Evolutionary conservation across 257 asterid genomes (phyloP).

Genomic region (Petunia secreta): DNA sequence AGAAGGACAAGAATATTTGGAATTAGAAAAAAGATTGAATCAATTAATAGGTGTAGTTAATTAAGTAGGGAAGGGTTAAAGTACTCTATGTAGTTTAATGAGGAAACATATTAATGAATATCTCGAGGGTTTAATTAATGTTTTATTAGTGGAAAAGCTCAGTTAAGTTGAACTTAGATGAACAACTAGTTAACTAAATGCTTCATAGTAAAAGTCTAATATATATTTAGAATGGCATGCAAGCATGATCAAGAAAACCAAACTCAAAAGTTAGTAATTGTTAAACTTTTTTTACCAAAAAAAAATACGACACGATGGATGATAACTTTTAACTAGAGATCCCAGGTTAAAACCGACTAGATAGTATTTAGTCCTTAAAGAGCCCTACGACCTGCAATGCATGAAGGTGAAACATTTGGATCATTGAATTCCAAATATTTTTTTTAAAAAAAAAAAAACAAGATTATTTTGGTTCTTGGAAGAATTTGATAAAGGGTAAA

Average conservation of each 20-base stretch:
- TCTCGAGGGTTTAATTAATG: background rate
- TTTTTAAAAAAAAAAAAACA: too few relatives aligned
- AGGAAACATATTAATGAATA: background rate
- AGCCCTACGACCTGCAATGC: too few relatives aligned
- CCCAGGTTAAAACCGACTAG: too few relatives aligned
- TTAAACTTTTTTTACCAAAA: too few relatives aligned
- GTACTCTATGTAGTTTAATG: background rate
- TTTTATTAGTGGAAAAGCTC: background rate
- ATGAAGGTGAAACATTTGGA: too few relatives aligned
- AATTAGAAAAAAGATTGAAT: background rate
- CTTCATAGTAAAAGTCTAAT: too few relatives aligned
- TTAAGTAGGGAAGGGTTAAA: background rate
- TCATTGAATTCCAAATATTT: too few relatives aligned
- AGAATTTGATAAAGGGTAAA: background rate
- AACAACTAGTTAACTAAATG: background rate
- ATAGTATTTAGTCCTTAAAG: too few relatives aligned
- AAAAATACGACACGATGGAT: too few relatives aligned
- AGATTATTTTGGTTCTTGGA: background rate
- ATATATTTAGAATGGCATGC: background rate
- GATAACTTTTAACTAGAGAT: too few relatives aligned
- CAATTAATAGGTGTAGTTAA: background rate
- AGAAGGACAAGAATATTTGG: background rate
- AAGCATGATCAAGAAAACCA: background rate
- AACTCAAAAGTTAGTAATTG: too few relatives aligned
- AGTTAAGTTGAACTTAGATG: background rate